Evolutionary conservation across 2,329 filamentous ascomycete genomes (phyloP).

Genomic region (Penicillium sp.): DNA sequence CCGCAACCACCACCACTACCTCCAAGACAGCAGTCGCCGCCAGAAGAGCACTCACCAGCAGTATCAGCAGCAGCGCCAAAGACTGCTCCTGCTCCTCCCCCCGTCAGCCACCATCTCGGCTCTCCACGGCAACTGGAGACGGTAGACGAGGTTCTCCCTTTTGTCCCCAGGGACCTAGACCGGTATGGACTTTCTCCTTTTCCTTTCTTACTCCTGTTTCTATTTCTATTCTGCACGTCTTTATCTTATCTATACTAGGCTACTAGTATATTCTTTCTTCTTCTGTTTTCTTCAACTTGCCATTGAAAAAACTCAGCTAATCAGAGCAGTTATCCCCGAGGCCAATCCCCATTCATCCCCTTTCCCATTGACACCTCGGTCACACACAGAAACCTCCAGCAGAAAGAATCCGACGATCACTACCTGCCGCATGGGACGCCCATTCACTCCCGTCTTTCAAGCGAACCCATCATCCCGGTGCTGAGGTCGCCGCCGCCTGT

Average conservation of each 20-base stretch:
- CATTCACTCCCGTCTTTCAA: conserved; percentile 39
- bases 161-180: conserved; percentile 17
- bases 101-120: neutral
- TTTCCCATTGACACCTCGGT: conserved; percentile 31
- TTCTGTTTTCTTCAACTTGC: neutral
- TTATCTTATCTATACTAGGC: neutral
- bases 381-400: conserved; percentile 17
- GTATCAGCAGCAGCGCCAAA: conserved; percentile 2
- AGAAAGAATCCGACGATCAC: conserved; percentile 24
- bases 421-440: conserved; percentile 36
- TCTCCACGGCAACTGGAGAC: conserved; percentile 14
- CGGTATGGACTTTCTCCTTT: conserved; percentile 10
- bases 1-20: conserved; percentile 18
- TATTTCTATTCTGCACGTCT: neutral
- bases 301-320: neutral
- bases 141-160: conserved; percentile 14
- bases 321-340: conserved; percentile 36
- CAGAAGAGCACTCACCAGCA: conserved; percentile 4
- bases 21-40: neutral
- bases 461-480: conserved; percentile 52
- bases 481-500: conserved; percentile 65
- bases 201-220: neutral
- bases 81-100: neutral
- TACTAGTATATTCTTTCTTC: neutral
- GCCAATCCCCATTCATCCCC: conserved; percentile 30